phyloP scores from a whole-genome alignment of 257 asterid species.

The Solanum megistacrolobum region DNA sequence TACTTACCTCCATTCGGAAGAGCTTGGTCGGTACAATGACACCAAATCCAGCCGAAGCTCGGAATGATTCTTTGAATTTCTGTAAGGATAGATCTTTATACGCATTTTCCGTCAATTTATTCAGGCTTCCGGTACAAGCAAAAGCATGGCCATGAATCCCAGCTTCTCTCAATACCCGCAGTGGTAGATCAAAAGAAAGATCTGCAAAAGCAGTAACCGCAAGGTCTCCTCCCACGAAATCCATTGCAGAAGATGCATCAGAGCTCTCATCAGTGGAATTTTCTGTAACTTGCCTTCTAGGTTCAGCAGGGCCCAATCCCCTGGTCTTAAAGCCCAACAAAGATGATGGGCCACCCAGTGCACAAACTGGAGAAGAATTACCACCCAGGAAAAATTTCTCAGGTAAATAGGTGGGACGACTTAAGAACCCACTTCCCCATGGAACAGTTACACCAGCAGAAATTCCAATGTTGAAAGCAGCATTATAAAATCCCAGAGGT shows the following conservation, averaged over 20 bases:
- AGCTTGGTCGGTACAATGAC: conserved; percentile 74
- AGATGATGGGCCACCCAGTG: conserved; percentile 79
- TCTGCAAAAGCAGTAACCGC: conserved; percentile 87
- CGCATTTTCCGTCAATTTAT: conserved; percentile 55
- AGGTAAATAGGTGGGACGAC: conserved; percentile 48
- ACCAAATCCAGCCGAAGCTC: conserved; percentile 76
- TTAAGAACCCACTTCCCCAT: conserved; percentile 71
- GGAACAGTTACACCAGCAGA: conserved; percentile 73
- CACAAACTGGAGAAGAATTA: conserved; percentile 69
- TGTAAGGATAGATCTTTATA: conserved; percentile 41
- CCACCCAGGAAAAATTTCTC: conserved; percentile 94
- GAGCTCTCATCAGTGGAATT: conserved; percentile 23
- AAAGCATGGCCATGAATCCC: conserved; percentile 88
- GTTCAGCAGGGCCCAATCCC: conserved; percentile 90
- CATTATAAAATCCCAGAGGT: conserved; percentile 71
- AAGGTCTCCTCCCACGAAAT: conserved; percentile 90
- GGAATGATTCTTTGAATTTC: conserved; percentile 60
- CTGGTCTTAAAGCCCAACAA: conserved; percentile 85
- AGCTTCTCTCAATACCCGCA: conserved; percentile 68
- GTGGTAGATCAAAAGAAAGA: conserved; percentile 81
- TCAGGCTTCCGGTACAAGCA: conserved; percentile 88
- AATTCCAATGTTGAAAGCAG: conserved; percentile 74
- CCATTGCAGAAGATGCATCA: conserved; percentile 44
- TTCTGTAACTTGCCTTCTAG: conserved; percentile 48
- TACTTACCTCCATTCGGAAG: conserved; percentile 86